Percentiles rank a stretch among this genome's conserved stretches.
Conservation (phyloP, 2,329 filamentous ascomycete species). For the Malbranchea zuffiana region DNA sequence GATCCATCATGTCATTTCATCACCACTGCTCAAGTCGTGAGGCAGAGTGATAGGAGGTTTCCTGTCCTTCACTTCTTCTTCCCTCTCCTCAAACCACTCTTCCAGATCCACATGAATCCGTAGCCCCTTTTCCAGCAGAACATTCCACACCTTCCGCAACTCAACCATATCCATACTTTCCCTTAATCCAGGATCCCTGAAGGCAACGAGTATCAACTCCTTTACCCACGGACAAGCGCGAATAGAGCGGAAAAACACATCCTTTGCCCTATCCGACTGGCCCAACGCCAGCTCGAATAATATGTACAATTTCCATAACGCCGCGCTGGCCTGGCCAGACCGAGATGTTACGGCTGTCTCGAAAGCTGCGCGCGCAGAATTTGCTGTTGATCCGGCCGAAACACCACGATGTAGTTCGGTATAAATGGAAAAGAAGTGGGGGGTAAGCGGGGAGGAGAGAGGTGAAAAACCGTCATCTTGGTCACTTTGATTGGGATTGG, state of each 20-base stretch:
- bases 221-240: slow-evolving; percentile 54
- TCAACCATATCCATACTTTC: slow-evolving; percentile 37
- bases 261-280: slow-evolving; percentile 34
- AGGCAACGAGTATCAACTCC: slow-evolving; percentile 47
- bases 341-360: slow-evolving; percentile 38
- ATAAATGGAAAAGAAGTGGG: slow-evolving; percentile 46
- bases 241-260: slow-evolving; percentile 47
- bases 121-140: slow-evolving; percentile 52
- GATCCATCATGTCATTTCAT: slow-evolving; percentile 11
- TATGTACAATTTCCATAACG: slow-evolving; percentile 44
- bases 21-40: slow-evolving; percentile 23
- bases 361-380: slow-evolving; percentile 46
- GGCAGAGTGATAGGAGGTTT: slow-evolving; percentile 21
- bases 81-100: slow-evolving; percentile 29
- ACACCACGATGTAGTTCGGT: slow-evolving; percentile 41
- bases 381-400: slow-evolving; percentile 37
- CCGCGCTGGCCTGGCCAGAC: slow-evolving; percentile 29
- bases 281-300: slow-evolving; percentile 38
- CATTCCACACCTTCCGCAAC: slow-evolving; percentile 42
- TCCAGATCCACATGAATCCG: slow-evolving; percentile 48
- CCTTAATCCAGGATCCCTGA: slow-evolving; percentile 34
- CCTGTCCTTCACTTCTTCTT: slow-evolving; percentile 9
- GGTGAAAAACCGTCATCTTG: slow-evolving; percentile 10
- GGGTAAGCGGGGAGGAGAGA: slow-evolving; percentile 16
- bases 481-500: slow-evolving; percentile 20